Conservation (phyloP, 345 rosid species). For the Aegle marmelos region DNA sequence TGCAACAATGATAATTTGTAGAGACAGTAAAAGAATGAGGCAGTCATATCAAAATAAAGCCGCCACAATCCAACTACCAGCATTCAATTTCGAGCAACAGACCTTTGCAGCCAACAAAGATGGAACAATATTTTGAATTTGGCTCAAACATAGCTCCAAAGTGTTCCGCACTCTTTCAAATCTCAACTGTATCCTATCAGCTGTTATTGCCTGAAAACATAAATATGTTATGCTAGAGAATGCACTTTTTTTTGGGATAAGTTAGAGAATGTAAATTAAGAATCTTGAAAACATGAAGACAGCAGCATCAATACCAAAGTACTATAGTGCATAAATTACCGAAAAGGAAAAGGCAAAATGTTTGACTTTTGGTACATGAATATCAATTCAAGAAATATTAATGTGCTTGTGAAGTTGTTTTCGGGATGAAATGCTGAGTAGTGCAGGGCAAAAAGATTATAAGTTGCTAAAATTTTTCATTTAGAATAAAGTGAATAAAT, state of each 20-base stretch:
- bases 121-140: slow-evolving; percentile 36
- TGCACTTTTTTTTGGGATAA: too few species aligned
- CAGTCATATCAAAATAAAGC: not conserved
- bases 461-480: not conserved
- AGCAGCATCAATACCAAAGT: too few species aligned
- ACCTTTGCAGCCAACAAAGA: slow-evolving; percentile 33
- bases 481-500: not conserved
- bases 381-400: not conserved
- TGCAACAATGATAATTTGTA: not conserved
- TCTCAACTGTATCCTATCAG: slow-evolving; percentile 24
- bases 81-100: not conserved
- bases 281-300: not conserved
- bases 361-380: not conserved
- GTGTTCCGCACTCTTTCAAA: slow-evolving; percentile 24
- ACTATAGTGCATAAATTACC: not conserved
- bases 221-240: not conserved
- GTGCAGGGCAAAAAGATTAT: not conserved
- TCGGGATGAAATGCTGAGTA: not conserved
- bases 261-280: not conserved
- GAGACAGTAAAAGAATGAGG: not conserved
- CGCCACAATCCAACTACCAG: not conserved
- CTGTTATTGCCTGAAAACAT: slow-evolving; percentile 28
- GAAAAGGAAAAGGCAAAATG: not conserved
- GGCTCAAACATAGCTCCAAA: slow-evolving; percentile 26
- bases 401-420: not conserved